Evolutionary conservation across 2,329 filamentous ascomycete species (phyloP).

Genomic region (Ophiosphaerella herpotricha): DNA sequence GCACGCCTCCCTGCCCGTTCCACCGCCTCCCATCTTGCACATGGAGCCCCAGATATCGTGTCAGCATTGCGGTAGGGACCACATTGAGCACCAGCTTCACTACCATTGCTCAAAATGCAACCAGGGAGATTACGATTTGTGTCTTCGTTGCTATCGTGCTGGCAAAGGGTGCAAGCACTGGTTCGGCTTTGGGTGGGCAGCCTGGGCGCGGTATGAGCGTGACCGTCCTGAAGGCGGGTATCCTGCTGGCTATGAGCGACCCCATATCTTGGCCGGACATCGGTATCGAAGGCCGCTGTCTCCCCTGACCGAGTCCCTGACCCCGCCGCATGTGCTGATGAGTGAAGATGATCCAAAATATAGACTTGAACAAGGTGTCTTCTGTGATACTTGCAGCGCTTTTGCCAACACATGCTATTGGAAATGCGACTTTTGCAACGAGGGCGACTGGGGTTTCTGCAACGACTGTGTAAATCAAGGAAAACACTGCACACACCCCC

Average conservation of each 20-base stretch:
- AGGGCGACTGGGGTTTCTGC: conserved; percentile 95
- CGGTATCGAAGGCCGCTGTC: conserved; percentile 46
- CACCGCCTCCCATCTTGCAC: conserved; percentile 51
- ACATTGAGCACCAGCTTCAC: conserved; percentile 85
- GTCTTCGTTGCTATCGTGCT: conserved; percentile 76
- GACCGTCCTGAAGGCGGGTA: conserved; percentile 49
- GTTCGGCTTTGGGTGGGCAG: conserved; percentile 82
- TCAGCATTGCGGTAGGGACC: conserved; percentile 67
- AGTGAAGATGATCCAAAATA: conserved; percentile 70
- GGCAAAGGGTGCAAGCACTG: conserved; percentile 82
- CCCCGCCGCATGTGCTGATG: conserved; percentile 39
- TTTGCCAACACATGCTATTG: conserved; percentile 86
- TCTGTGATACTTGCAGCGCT: conserved; percentile 76
- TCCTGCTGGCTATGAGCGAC: conserved; percentile 49
- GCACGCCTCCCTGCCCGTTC: conserved; percentile 15
- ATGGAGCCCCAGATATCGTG: conserved; percentile 76
- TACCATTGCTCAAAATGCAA: conserved; percentile 78
- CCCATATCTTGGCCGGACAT: conserved; percentile 58
- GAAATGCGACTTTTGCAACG: conserved; percentile 85
- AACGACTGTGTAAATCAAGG: conserved; percentile 84
- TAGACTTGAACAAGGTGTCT: conserved; percentile 77
- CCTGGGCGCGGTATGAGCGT: conserved; percentile 67
- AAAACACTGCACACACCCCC: conserved; percentile 76
- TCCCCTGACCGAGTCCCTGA: conserved; percentile 26
- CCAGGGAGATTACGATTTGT: conserved; percentile 76